Evolutionary conservation across 139 green algal species (phyloP).

Genomic region (Micractinium sp.): DNA sequence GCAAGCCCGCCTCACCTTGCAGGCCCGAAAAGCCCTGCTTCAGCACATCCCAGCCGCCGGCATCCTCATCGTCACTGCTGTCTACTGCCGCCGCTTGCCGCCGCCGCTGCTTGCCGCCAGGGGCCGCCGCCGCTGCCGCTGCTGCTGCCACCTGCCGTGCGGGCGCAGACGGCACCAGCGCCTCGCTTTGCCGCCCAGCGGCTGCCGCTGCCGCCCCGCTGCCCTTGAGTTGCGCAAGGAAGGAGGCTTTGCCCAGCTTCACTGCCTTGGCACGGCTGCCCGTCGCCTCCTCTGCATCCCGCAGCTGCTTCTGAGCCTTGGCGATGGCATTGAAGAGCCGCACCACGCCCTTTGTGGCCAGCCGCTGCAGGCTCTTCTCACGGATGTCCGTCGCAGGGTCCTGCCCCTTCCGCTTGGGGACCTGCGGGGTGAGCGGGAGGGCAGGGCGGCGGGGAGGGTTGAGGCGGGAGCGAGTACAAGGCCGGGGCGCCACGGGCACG

Average conservation of each 20-base stretch:
- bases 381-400: slow-evolving; percentile 70
- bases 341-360: slow-evolving; percentile 86
- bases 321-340: slow-evolving; percentile 90
- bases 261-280: slow-evolving; percentile 50
- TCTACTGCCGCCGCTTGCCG: not conserved
- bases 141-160: not conserved
- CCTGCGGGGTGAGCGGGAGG: not conserved
- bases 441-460: not conserved
- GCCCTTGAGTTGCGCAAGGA: slow-evolving; percentile 76
- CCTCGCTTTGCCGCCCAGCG: not conserved
- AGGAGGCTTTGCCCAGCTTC: slow-evolving; percentile 67
- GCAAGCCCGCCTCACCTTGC: slow-evolving; percentile 36
- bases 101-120: slow-evolving; percentile 9
- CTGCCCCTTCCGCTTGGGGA: slow-evolving; percentile 57
- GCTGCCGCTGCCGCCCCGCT: slow-evolving; percentile 11
- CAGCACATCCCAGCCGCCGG: slow-evolving; percentile 76
- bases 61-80: slow-evolving; percentile 41
- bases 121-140: slow-evolving; percentile 20
- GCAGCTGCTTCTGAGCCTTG: slow-evolving; percentile 72
- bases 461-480: not conserved
- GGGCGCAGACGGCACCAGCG: slow-evolving; percentile 38
- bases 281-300: slow-evolving; percentile 40
- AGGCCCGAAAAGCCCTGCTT: slow-evolving; percentile 72
- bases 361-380: slow-evolving; percentile 74
- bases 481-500: not conserved